Evolutionary conservation across 108 stramenopile species (phyloP).

Genomic region (Seminavis robusta): DNA sequence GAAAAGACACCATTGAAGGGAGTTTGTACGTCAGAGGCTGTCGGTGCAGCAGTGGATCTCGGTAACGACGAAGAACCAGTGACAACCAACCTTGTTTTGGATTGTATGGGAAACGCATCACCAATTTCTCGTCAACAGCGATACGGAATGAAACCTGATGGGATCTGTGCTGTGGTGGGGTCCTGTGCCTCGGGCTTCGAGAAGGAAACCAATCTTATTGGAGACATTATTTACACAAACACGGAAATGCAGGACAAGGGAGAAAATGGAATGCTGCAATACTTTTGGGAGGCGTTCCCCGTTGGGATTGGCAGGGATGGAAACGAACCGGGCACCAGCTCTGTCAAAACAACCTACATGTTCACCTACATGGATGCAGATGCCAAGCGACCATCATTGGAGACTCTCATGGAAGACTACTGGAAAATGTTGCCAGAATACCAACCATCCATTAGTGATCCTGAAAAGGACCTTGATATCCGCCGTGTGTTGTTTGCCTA

Average conservation of each 20-base stretch:
- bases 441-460: constrained; percentile 70
- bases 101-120: constrained; percentile 93
- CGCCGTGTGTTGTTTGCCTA: constrained; percentile 87
- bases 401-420: constrained; percentile 87
- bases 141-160: constrained; percentile 80
- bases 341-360: constrained; percentile 83
- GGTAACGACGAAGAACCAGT: constrained; percentile 58
- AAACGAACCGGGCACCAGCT: constrained; percentile 54
- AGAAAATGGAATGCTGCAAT: constrained; percentile 67
- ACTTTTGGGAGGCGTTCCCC: constrained; percentile 97
- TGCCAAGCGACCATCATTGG: constrained; percentile 64
- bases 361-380: constrained; percentile 87
- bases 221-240: constrained; percentile 94
- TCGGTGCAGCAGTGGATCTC: constrained; percentile 76
- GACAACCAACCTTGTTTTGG: constrained; percentile 81
- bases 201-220: constrained; percentile 62
- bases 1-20: constrained; percentile 64
- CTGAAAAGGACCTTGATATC: constrained; percentile 75
- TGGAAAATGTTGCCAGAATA: constrained; percentile 87
- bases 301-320: constrained; percentile 83
- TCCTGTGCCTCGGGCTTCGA: constrained; percentile 85
- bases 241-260: constrained; percentile 66
- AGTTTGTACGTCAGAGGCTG: constrained; percentile 57
- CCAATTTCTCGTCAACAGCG: constrained; percentile 87
- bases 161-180: constrained; percentile 88